These are phyloP conservation scores for Omphalotus guepiniiformis DNA, from an alignment of 768 basidiomycete species.

Conservation along the genomic window DNA sequence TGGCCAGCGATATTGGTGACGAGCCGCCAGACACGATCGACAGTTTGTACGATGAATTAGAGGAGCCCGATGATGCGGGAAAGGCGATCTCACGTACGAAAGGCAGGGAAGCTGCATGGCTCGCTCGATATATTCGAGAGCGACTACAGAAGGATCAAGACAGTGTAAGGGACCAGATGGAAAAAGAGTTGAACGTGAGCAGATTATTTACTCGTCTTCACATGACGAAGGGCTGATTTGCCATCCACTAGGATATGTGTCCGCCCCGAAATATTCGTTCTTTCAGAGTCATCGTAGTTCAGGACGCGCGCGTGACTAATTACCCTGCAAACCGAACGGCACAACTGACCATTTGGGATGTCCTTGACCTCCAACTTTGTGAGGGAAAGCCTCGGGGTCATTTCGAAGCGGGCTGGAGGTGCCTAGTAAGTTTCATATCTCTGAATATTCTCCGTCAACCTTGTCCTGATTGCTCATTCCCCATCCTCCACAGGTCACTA, in stretches of 20 bases:
- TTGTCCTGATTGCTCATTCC: constrained; percentile 9
- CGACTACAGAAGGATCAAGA: constrained; percentile 47
- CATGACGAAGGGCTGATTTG: not conserved
- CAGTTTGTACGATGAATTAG: constrained; percentile 59
- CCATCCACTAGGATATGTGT: constrained; percentile 42
- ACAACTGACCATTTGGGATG: constrained; percentile 85
- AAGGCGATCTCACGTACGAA: constrained; percentile 37
- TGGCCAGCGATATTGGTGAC: constrained; percentile 31
- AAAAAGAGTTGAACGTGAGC: constrained; percentile 68
- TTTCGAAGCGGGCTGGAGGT: constrained; percentile 63
- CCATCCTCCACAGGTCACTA: constrained; percentile 43
- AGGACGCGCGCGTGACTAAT: constrained; percentile 55
- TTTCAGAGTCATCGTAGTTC: constrained; percentile 69
- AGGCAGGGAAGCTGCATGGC: constrained; percentile 54
- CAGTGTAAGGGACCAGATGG: constrained; percentile 54
- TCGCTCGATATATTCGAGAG: constrained; percentile 50
- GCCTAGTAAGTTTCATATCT: constrained; percentile 45
- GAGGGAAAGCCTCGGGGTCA: constrained; percentile 47
- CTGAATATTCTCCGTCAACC: not conserved
- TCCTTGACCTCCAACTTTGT: constrained; percentile 41
- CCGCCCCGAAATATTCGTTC: constrained; percentile 72
- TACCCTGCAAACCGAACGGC: constrained; percentile 55
- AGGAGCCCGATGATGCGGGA: constrained; percentile 47
- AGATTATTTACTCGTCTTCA: constrained; percentile 1
- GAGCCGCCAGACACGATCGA: constrained; percentile 48